Percentiles rank a stretch among this genome's conserved stretches.
Conservation (phyloP, 768 basidiomycete genomes). For the Hypholoma sublateritium region DNA sequence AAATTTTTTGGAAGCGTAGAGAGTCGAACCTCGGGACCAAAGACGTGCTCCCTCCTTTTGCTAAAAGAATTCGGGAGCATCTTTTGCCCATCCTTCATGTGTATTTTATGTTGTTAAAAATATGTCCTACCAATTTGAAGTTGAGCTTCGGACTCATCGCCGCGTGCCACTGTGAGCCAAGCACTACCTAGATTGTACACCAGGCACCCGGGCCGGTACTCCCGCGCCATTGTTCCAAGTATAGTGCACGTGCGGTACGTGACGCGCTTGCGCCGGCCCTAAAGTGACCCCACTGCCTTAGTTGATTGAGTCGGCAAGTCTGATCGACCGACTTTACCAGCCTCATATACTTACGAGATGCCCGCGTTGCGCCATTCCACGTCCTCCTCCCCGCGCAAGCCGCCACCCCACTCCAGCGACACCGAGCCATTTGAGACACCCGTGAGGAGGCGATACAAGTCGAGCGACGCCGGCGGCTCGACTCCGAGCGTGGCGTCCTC, state of each 20-base stretch:
- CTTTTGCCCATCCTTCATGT: no score
- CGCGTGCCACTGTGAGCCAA: no score
- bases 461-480: slow-evolving; percentile 18
- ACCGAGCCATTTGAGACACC: slow-evolving; percentile 28
- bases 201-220: background rate
- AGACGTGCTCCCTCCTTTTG: no score
- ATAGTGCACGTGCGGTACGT: slow-evolving; percentile 6
- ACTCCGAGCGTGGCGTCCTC: slow-evolving; percentile 6
- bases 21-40: no score
- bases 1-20: no score
- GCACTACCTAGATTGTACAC: no score
- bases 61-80: no score
- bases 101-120: no score
- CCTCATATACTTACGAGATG: slow-evolving; percentile 8
- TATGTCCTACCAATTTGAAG: no score
- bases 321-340: slow-evolving; percentile 8
- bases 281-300: slow-evolving; percentile 15
- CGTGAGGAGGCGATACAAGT: slow-evolving; percentile 23
- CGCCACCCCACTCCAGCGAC: slow-evolving; percentile 28
- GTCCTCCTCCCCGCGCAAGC: slow-evolving; percentile 17
- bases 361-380: slow-evolving; percentile 17
- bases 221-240: background rate
- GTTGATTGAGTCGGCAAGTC: slow-evolving; percentile 10
- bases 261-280: slow-evolving; percentile 28
- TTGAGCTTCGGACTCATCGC: no score